Conservation (phyloP, 805 yeast species). For the Candida fluviatilis region DNA sequence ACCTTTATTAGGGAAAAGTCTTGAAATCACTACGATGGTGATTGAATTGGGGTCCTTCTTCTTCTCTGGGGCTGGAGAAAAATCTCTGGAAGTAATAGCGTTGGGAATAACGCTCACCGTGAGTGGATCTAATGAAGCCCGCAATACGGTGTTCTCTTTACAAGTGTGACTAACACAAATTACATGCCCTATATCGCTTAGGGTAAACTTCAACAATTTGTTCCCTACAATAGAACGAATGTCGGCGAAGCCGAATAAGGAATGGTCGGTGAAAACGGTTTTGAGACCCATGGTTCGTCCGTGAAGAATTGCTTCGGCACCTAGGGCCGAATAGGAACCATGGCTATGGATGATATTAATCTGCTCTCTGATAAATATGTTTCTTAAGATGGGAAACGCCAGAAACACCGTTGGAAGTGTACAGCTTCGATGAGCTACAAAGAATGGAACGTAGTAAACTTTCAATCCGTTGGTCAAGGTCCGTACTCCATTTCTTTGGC, state of each 20-base stretch:
- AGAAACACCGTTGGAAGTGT: conserved; percentile 88
- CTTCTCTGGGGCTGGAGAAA: conserved; percentile 25
- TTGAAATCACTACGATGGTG: conserved; percentile 84
- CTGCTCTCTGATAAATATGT: conserved; percentile 78
- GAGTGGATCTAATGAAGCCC: conserved; percentile 78
- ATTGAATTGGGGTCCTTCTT: conserved; percentile 29
- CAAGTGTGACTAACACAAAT: conserved; percentile 97
- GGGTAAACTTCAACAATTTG: conserved; percentile 75
- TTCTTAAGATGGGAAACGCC: conserved; percentile 79
- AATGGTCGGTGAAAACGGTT: conserved; percentile 94
- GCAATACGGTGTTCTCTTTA: conserved; percentile 87
- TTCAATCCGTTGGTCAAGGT: conserved; percentile 85
- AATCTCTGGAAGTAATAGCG: conserved; percentile 85
- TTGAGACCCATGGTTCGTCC: conserved; percentile 88
- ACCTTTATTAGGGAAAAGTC: conserved; percentile 95
- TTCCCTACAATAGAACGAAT: conserved; percentile 81
- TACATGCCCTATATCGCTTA: conserved; percentile 84
- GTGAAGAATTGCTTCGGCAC: conserved; percentile 90
- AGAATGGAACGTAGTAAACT: conserved; percentile 84
- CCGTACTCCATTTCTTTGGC: conserved; percentile 76
- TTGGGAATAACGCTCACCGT: conserved; percentile 90
- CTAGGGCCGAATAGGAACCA: conserved; percentile 80
- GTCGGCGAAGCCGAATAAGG: conserved; percentile 89
- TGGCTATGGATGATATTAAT: conserved; percentile 94
- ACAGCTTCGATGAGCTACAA: conserved; percentile 76